Evolutionary conservation across 139 green algal genomes (phyloP).

Genomic region (Tetraselmis striata): DNA sequence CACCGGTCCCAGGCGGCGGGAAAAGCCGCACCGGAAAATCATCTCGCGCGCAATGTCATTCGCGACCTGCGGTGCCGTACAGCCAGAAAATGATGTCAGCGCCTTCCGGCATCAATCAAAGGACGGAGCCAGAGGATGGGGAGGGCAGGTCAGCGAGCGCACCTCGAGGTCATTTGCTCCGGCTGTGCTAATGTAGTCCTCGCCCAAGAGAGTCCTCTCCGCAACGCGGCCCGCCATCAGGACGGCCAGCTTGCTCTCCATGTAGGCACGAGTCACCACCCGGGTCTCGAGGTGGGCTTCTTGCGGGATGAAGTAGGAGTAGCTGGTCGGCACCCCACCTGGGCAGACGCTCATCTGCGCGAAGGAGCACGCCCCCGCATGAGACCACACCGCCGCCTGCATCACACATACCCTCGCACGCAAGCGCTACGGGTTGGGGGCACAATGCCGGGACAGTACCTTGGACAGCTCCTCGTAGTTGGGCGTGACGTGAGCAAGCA

Average conservation of each 20-base stretch:
- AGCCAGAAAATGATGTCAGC: no score
- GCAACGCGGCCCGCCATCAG: slow-evolving; percentile 34
- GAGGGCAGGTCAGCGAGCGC: not conserved
- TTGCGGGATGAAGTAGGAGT: slow-evolving; percentile 78
- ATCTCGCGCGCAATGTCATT: slow-evolving; percentile 84
- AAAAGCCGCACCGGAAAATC: slow-evolving; percentile 72
- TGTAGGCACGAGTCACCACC: slow-evolving; percentile 63
- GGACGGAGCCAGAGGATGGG: no score
- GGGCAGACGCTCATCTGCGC: slow-evolving; percentile 31
- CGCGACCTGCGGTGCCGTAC: slow-evolving; percentile 53
- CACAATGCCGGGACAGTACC: no score
- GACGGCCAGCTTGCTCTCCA: slow-evolving; percentile 70
- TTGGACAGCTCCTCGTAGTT: slow-evolving; percentile 70
- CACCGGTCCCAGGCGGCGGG: slow-evolving; percentile 55
- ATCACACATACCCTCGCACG: no score
- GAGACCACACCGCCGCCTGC: no score
- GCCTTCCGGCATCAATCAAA: no score
- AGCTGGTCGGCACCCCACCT: slow-evolving; percentile 35
- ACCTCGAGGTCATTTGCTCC: slow-evolving; percentile 34
- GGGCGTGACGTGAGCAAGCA: slow-evolving; percentile 76
- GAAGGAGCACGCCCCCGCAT: not conserved
- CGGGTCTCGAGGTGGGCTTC: slow-evolving; percentile 73
- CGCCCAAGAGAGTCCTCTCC: slow-evolving; percentile 77
- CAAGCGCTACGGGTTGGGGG: no score
- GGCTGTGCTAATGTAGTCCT: slow-evolving; percentile 55